phyloP scores from a whole-genome alignment of 139 green algal genomes.

The Gonium pectorale region DNA sequence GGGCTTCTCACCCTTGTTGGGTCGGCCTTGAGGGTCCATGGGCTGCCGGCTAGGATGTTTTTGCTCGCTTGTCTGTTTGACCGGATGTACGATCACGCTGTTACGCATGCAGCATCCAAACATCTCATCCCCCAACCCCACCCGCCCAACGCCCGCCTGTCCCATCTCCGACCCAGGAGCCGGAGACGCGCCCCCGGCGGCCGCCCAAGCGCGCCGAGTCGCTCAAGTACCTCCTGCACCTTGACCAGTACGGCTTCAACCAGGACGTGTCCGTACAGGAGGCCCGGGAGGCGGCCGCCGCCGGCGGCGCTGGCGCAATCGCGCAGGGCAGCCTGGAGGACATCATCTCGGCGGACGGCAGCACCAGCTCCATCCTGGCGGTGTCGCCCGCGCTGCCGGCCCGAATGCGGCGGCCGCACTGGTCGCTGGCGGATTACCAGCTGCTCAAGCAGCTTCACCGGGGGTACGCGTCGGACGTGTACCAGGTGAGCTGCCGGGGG shows the following conservation, averaged over 20 bases:
- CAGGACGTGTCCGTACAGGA: constrained; percentile 39
- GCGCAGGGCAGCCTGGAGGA: constrained; percentile 28
- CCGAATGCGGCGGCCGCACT: constrained; percentile 46
- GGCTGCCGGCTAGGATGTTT: too few relatives aligned
- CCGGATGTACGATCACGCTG: too few relatives aligned
- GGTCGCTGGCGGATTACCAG: constrained; percentile 48
- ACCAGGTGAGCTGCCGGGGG: neutral
- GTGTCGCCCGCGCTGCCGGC: constrained; percentile 26
- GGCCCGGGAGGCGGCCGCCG: constrained; percentile 9
- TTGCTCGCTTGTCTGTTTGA: too few relatives aligned
- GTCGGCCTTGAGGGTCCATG: too few relatives aligned
- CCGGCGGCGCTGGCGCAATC: neutral
- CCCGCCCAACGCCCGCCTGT: neutral
- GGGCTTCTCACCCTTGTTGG: too few relatives aligned
- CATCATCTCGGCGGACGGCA: constrained; percentile 26
- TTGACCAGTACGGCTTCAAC: constrained; percentile 46
- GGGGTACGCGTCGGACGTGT: constrained; percentile 54
- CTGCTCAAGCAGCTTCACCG: constrained; percentile 56
- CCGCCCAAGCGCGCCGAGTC: constrained; percentile 21
- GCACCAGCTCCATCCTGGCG: constrained; percentile 37
- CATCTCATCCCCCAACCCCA: too few relatives aligned
- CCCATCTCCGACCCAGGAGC: neutral
- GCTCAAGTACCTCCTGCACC: constrained; percentile 46
- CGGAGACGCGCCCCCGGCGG: neutral
- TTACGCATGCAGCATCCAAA: too few relatives aligned